Evolutionary conservation across 2,329 filamentous ascomycete genomes (phyloP), one percentile per base, ranked within the genome.

Genomic region (Gaeumannomyces sp.): DNA sequence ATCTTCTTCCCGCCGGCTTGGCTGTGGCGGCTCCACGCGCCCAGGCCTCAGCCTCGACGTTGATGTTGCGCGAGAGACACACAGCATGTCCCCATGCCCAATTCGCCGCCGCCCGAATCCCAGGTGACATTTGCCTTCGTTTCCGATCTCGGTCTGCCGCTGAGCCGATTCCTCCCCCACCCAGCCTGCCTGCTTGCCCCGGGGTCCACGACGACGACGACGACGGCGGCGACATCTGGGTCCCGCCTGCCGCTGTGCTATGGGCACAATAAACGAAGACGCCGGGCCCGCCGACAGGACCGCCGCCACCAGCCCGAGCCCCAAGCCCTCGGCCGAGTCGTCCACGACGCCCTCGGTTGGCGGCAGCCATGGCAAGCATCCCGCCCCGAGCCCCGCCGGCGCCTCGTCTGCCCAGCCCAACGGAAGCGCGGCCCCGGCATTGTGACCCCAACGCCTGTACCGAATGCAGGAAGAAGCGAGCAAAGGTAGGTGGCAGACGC

Each of bases 391-490:
- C 62, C 62, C 62, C 22, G 31, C 56, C 53, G 28, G n/a, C 31
- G 31, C 56, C 31, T 31, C 50, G n/a, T 2, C 45, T 14, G 29
- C 56, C n/a, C 62, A 63, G 25, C 81, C 81, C 3, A 86, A 85
- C 77, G 84, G 22, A 78, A 81, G 61, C 79, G 84, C 61, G 84
- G 84, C 1, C 70, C 84, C 4, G 84, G 84, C 25, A 75, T 85
- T 1, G 83, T 86, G 16, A 86, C 84, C 82, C 83, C 58, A 86
- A 86, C 73, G 84, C 84, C 29, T 86, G 84, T 71, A 86, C 82
- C 25, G 84, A 86, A 71, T 86, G 84, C 70, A 81, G 84, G 64
- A 86, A 86, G 75, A 86, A 86, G 73, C 83, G 84, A 65, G 83
- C 84, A 69, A 86, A 86, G 80, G 83, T 85, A 75, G 45, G 66